A percentile compares a stretch with the other conserved stretches of the same genome.
phyloP scores from a whole-genome alignment of 352 stramenopile genomes.

The Phytopythium aichiense region DNA sequence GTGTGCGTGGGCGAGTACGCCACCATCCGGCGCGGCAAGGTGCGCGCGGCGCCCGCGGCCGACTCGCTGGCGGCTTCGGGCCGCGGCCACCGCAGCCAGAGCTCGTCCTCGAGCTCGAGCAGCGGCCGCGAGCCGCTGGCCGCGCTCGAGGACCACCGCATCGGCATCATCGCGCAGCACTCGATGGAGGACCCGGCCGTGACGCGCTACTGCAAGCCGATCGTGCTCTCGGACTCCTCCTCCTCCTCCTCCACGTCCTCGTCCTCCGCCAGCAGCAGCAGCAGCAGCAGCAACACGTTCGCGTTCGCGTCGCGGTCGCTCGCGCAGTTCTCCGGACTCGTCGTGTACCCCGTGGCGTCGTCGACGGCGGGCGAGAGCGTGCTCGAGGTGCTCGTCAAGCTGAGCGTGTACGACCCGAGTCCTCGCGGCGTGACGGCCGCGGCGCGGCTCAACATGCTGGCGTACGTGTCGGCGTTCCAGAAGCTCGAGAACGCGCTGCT shows the following conservation, averaged over 20 bases:
- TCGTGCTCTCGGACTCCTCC: conserved; percentile 24
- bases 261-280: conserved; percentile 8
- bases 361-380: conserved; percentile 27
- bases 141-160: conserved; percentile 28
- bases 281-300: conserved; percentile 11
- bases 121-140: neutral
- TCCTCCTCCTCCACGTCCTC: conserved; percentile 16
- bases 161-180: conserved; percentile 66
- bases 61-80: neutral
- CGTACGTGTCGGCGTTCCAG: conserved; percentile 41
- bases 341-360: conserved; percentile 54
- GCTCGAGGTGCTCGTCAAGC: conserved; percentile 62
- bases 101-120: neutral
- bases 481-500: conserved; percentile 49
- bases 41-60: conserved; percentile 25
- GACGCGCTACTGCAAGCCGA: conserved; percentile 53
- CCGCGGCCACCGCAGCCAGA: neutral
- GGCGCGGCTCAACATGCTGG: conserved; percentile 45
- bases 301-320: conserved; percentile 36
- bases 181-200: conserved; percentile 64
- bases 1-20: conserved; percentile 64
- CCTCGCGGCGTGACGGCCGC: conserved; percentile 29
- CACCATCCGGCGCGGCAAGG: conserved; percentile 43
- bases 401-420: conserved; percentile 49
- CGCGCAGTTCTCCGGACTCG: conserved; percentile 56